Evolutionary conservation across 352 stramenopile genomes (phyloP).

Genomic region (Globisporangium irregulare): DNA sequence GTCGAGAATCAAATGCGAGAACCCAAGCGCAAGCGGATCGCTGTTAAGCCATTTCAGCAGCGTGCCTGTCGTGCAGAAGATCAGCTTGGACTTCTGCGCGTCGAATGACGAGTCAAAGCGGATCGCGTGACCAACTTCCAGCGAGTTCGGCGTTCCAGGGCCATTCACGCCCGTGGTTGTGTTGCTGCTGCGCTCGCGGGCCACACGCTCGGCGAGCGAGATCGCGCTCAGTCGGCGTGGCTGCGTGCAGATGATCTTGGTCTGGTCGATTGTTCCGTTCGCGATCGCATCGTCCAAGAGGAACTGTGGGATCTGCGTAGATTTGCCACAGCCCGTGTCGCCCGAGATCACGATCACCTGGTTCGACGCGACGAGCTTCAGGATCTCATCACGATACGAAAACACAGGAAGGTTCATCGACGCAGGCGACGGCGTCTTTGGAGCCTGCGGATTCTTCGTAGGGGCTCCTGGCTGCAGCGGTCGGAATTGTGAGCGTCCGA

Average conservation of each 20-base stretch:
- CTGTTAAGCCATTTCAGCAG: conserved; percentile 83
- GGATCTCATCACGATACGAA: conserved; percentile 60
- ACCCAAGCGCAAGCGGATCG: conserved; percentile 73
- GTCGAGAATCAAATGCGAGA: conserved; percentile 94
- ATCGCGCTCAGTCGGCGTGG: conserved; percentile 91
- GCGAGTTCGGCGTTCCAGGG: conserved; percentile 3
- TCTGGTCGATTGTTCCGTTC: conserved; percentile 50
- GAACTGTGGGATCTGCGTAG: conserved; percentile 93
- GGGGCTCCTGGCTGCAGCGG: conserved; percentile 23
- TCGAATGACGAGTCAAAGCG: conserved; percentile 86
- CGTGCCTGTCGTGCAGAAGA: conserved; percentile 98
- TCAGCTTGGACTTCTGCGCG: conserved; percentile 83
- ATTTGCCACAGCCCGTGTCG: conserved; percentile 95
- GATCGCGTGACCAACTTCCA: conserved; percentile 90
- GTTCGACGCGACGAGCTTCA: conserved; percentile 62
- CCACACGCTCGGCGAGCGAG: conserved; percentile 85
- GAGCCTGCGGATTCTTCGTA: neutral
- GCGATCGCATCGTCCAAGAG: conserved; percentile 84
- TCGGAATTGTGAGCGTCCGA: conserved; percentile 32
- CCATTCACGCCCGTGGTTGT: conserved; percentile 25
- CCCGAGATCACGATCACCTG: conserved; percentile 92
- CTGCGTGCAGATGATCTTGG: conserved; percentile 91
- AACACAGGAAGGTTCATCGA: conserved; percentile 51
- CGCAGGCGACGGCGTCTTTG: conserved; percentile 6
- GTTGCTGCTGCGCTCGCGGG: conserved; percentile 75